Base-by-base conservation (phyloP, 2,329 filamentous ascomycete genomes). In the Seiridium unicorne region DNA sequence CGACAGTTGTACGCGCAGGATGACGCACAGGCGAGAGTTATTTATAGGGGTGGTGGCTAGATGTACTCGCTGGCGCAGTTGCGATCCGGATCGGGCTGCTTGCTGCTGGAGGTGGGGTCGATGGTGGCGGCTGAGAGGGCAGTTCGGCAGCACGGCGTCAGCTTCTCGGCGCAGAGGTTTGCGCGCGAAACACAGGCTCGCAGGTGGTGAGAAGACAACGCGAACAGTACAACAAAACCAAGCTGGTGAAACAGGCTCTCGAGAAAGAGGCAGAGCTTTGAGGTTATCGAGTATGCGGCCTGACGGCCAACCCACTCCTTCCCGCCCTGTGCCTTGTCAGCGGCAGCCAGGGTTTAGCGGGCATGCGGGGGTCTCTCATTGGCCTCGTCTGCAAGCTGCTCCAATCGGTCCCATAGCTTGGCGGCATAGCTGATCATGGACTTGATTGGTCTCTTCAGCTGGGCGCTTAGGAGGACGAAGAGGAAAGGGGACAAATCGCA, bases 381-480 rank as follows among this genome's bases (percentile, higher is more conserved):
- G 55, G 34, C 44, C 9, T 13, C 26, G 59, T 56, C 47, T 55
- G 36, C 35, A 35, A 47, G 49, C 56, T 63, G 61, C 48, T 62
- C 18, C 61, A 57, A 64, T 67, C 63, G 65, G 57, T 54, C 63
- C 61, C 57, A 46, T 59, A 48, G 57, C 68, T 69, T 70, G 68
- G 68, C 66, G 53, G 31, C 44, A 60, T 47, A 55, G 54, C 44
- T 31, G 60, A 62, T 61, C 57, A 58, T 63, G 53, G 44, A 40
- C 59, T 47, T 70, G 64, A 69, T 70, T 70, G 69, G 67, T 59
- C 51, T 51, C 34, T 59, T 42, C 13, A 55, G 44, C 63, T 36
- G 49, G 67, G 69, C 69, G 69, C 69, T 69, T 70, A 71, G 60
- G 51, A 53, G 61, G 59, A 63, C 58, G 62, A 62, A 34, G 64